A percentile compares a stretch with the other conserved stretches of the same genome.
Evolutionary conservation across 2,329 filamentous ascomycete genomes (phyloP).

Genomic region (Truncatella angustata): DNA sequence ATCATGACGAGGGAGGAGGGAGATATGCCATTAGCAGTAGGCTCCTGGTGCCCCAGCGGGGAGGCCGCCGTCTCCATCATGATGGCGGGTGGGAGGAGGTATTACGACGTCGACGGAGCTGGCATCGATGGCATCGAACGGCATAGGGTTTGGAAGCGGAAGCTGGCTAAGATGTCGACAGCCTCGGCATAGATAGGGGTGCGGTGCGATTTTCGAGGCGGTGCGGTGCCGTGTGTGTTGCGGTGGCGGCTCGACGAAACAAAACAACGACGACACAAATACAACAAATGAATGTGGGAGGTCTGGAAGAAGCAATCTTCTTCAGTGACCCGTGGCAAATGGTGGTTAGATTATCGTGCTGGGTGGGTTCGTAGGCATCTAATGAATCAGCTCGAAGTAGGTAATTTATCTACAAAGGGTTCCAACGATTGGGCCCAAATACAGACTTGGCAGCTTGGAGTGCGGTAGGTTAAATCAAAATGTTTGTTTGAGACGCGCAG

Average conservation of each 20-base stretch:
- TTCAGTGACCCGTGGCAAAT: background rate
- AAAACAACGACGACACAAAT: background rate
- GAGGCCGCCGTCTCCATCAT: constrained; percentile 54
- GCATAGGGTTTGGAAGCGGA: no score
- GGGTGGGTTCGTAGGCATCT: background rate
- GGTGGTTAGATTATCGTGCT: constrained; percentile 2
- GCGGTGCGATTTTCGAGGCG: background rate
- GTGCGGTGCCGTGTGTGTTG: background rate
- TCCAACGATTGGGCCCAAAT: background rate
- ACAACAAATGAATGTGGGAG: background rate
- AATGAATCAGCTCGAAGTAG: no score
- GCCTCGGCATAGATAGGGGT: constrained; percentile 3
- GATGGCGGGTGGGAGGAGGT: constrained; percentile 15
- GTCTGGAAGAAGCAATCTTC: background rate
- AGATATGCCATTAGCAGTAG: constrained; percentile 46
- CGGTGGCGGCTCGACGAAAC: background rate
- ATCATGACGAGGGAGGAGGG: constrained; percentile 52
- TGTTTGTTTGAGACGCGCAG: background rate
- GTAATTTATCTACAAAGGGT: background rate
- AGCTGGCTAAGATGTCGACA: background rate
- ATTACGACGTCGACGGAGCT: constrained; percentile 4
- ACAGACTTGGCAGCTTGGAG: constrained; percentile 1
- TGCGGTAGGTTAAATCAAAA: background rate
- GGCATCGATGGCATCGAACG: constrained; percentile 9
- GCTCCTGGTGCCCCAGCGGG: constrained; percentile 37